Base-by-base conservation (phyloP, 345 rosid species). In the Turritis glabra region DNA sequence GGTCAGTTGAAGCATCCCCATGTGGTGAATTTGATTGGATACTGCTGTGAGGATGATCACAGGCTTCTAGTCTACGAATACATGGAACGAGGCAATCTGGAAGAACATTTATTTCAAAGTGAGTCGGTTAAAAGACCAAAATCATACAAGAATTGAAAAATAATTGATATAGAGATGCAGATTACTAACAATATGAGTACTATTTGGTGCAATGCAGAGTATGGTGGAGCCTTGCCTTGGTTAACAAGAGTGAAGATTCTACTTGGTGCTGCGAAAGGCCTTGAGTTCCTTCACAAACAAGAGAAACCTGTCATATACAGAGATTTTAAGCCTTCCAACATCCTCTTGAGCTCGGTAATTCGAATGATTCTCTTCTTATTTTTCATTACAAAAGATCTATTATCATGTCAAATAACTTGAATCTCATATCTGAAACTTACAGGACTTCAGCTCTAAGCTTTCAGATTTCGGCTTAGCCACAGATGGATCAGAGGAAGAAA, bases 191-290 rank as follows among this genome's bases (percentile, higher is more conserved):
- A 44, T 25, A 37, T 48, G 47, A 54, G 4, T 77, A 5, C 12
- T 52, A 48, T 69, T 72, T 37, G 50, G 29, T 21, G 52, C 55
- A 57, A 77, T 77, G 67, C 86, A 88, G 96, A 85, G 72, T 85
- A 76, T 74, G 80, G 87, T 21, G 86, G 82, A 12, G 67, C 89
- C 18, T 74, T 92, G 77, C 88, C 91, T 53, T 90, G 98, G 95
- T 79, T 85, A 40, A 84, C 83, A 11, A 86, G 98, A 85, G 88
- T 92, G 89, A 92, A 87, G 79, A 88, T 92, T 37, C 91, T 88
- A 3, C 54, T 88, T 17, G 95, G 88, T 78, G 96, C 97, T n/a
- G 98, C 97, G 0, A 86, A 86, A 69, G 97, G 98, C 23, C 78
- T 92, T 14, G 97, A 85, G 52, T 90, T 92, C 60, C 91, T 92